Base-by-base conservation (phyloP, 176 grass and related monocot species). In the Aegilops speltoides region DNA sequence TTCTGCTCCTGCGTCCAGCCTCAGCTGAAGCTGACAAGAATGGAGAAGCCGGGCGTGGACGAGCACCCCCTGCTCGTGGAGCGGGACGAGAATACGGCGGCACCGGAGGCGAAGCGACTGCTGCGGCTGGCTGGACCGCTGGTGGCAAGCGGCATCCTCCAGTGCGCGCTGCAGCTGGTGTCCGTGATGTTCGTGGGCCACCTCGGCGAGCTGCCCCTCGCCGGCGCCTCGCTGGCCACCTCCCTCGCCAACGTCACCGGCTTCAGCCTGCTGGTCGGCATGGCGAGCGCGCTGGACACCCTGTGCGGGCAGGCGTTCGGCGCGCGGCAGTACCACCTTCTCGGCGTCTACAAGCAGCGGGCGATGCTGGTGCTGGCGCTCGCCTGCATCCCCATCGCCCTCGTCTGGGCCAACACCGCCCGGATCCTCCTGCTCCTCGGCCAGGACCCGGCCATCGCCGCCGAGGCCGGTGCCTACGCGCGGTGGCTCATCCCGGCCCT, bases 221-320 rank as follows among this genome's bases (percentile, higher is more conserved):
- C 87, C 78, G 87, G 90, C 7, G 87, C 83, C 29, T 87, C 91
- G 13, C 68, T 92, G 20, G 91, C 84, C 75, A 45, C 80, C 57
- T 87, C 87, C 43, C 77, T 89, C 37, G 87, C 79, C 81, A 89
- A 87, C 62, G 91, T 84, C 79, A 87, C 79, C 63, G 91, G 89
- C 24, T 88, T 69, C 76, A 88, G 89, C 68, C 36, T 91, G 59
- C 81, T 91, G 31, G 89, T 79, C 2, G 77, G 85, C 77, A 87
- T 87, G 85, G 77, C 85, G 8, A 33, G 17, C 20, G 77, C 85
- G 37, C 67, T 87, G 28, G 77, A 87, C 77, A 87, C 85, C 5
- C 67, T 95, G 4, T 95, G 85, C 29, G 93, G 93, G 25, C 87
- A 95, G 84, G 87, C 90, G 48, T 92, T 71, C 52, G 93, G 93